Percentiles rank a stretch among this genome's conserved stretches.
phyloP scores from a whole-genome alignment of 306 rosid genomes.

The Rosa multiflora region DNA sequence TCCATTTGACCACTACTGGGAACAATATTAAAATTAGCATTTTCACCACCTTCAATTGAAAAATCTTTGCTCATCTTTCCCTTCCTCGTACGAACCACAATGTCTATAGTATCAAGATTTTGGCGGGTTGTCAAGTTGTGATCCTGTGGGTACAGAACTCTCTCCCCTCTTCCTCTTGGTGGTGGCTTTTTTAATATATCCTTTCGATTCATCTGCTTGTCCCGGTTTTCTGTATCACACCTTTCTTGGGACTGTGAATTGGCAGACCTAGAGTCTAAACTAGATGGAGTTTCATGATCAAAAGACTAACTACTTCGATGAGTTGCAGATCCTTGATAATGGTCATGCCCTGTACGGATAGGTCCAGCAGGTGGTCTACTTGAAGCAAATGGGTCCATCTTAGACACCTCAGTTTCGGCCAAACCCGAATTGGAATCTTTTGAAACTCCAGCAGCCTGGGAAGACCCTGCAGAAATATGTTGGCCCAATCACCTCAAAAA shows the following conservation, averaged over 20 bases:
- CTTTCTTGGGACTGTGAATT: conserved; percentile 95
- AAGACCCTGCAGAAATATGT: conserved; percentile 58
- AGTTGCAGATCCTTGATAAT: conserved; percentile 84
- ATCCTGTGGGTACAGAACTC: conserved; percentile 58
- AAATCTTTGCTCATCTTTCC: conserved; percentile 73
- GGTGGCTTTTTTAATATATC: conserved; percentile 60
- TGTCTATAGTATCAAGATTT: conserved; percentile 60
- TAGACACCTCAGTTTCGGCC: conserved; percentile 71
- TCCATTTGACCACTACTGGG: conserved; percentile 50
- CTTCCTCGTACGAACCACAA: conserved; percentile 69
- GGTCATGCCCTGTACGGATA: conserved; percentile 65
- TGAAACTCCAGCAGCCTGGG: conserved; percentile 56
- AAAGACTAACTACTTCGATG: conserved; percentile 80
- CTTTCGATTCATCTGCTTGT: conserved; percentile 63
- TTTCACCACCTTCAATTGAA: conserved; percentile 63
- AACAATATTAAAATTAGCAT: conserved; percentile 43
- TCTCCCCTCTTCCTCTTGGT: conserved; percentile 93
- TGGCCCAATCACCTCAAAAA: conserved; percentile 3
- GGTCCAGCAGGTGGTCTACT: conserved; percentile 89
- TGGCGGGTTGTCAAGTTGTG: conserved; percentile 56
- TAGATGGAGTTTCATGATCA: conserved; percentile 97
- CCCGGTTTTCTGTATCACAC: conserved; percentile 67
- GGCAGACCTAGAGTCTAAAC: conserved; percentile 98
- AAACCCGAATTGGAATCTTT: conserved; percentile 65
- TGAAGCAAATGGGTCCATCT: conserved; percentile 65